Conservation (phyloP, 441 rosid genomes). For the Eruca vesicaria region DNA sequence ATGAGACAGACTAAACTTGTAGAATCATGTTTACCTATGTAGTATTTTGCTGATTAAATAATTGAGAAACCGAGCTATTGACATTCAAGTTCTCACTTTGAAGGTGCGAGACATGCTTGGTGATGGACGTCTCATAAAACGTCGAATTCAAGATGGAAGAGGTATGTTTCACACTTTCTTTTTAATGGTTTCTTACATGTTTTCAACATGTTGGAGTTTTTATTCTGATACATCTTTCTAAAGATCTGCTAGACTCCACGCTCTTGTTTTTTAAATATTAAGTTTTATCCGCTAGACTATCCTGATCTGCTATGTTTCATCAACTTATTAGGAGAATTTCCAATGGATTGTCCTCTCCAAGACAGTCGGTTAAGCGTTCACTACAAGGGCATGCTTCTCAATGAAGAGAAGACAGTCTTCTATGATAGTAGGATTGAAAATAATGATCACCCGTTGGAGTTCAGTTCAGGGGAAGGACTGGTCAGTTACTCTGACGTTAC, state of each 20-base stretch:
- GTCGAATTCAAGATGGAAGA: slow-evolving; percentile 86
- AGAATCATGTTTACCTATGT: background rate
- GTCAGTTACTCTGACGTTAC: slow-evolving; percentile 45
- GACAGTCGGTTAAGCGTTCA: slow-evolving; percentile 87
- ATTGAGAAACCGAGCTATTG: background rate
- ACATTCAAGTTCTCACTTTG: slow-evolving; percentile 36
- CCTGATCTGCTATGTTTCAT: slow-evolving; percentile 16
- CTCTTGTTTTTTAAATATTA: slow-evolving; percentile 6
- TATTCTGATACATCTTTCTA: background rate
- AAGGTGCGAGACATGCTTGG: slow-evolving; percentile 99
- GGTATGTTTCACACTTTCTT: slow-evolving; percentile 42
- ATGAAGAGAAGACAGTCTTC: slow-evolving; percentile 72
- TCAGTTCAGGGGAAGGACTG: slow-evolving; percentile 95
- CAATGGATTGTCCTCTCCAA: slow-evolving; percentile 99
- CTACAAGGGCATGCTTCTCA: slow-evolving; percentile 89
- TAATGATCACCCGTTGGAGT: slow-evolving; percentile 82
- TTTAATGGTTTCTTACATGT: background rate
- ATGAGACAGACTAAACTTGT: background rate
- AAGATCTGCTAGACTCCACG: background rate
- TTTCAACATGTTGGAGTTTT: slow-evolving; percentile 2
- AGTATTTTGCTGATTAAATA: background rate
- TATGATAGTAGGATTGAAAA: slow-evolving; percentile 80
- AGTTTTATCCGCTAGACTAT: slow-evolving; percentile 11
- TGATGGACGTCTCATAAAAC: slow-evolving; percentile 96
- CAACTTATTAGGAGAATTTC: slow-evolving; percentile 68